Evolutionary conservation across 805 yeast species (phyloP), one percentile per base, ranked within the genome.

Genomic region (Saccharomyces mikatae): DNA sequence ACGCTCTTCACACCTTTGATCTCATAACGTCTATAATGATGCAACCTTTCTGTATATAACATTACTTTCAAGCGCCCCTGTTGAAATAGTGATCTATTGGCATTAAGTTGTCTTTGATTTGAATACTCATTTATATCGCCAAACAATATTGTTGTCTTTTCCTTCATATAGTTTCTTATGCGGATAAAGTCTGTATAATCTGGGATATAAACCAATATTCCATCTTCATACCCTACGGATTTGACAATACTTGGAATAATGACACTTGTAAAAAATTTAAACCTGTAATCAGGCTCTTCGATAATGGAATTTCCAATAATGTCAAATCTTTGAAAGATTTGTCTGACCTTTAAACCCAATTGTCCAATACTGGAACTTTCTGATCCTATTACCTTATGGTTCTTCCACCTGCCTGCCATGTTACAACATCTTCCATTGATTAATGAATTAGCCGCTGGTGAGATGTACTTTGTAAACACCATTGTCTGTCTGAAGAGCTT

Each of bases 31-130:
- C 96, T 81, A 74, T 84, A 94, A 66, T 89, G 94, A 70, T 94
- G 98, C 67, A 92, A 74, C 77, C 99, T 84, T 64, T 92, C 98
- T 0, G 97, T 88, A 71, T 92, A 92, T n/a, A 94, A 71, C 74
- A 94, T 68, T 28, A 92, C 77, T 62, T 87, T 84, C 30, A 75
- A 73, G 54, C 83, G 78, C 2, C 82, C 81, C 46, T 80, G 77
- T 31, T 79, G 80, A 66, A 94, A 94, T 41, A 78, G 72, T 6
- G 88, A 78, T 60, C 98, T 78, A 21, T 84, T 80, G 49, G 89
- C 76, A 1, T 89, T 81, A 32, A 89, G 68, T 54, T 86, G 84
- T n/a, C 86, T 76, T 58, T 82, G 86, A 1, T 81, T 70, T 1
- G 95, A 78, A 71, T 94, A 94, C 71, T 94, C 99, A 67, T 91